These are phyloP conservation scores for Arthrobotrys megalospora DNA, from an alignment of 2,329 filamentous ascomycete genomes.

Conservation along the genomic window DNA sequence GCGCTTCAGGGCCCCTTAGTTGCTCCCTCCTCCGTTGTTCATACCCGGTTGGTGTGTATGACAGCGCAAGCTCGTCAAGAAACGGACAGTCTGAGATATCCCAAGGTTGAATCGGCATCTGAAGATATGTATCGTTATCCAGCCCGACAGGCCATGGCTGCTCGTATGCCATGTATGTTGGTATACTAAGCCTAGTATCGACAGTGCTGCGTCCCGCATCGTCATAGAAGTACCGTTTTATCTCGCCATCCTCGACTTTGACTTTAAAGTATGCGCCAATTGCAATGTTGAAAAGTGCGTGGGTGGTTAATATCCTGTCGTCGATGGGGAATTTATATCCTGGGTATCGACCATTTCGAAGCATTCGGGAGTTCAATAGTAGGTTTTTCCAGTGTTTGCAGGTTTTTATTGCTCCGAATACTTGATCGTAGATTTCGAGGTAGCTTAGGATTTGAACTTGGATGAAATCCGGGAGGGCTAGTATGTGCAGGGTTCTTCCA, in stretches of 20 bases:
- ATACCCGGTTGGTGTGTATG: neutral
- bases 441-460: neutral
- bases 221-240: neutral
- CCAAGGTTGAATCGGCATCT: neutral
- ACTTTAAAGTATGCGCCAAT: neutral
- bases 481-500: no score
- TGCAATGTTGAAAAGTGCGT: neutral
- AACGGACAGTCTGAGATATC: neutral
- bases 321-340: neutral
- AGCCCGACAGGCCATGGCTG: neutral
- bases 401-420: neutral
- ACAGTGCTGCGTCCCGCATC: neutral
- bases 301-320: neutral
- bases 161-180: neutral
- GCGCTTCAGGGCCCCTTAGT: no score
- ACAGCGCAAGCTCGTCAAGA: neutral
- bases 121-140: neutral
- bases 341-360: neutral
- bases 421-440: neutral
- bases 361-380: neutral
- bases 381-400: neutral
- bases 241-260: neutral
- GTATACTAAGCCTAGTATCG: neutral
- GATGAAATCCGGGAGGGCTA: neutral
- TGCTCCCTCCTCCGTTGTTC: neutral